Evolutionary conservation across 352 stramenopile species (phyloP), one percentile per base, ranked within the genome.

Genomic region (Phytopythium sindhum): DNA sequence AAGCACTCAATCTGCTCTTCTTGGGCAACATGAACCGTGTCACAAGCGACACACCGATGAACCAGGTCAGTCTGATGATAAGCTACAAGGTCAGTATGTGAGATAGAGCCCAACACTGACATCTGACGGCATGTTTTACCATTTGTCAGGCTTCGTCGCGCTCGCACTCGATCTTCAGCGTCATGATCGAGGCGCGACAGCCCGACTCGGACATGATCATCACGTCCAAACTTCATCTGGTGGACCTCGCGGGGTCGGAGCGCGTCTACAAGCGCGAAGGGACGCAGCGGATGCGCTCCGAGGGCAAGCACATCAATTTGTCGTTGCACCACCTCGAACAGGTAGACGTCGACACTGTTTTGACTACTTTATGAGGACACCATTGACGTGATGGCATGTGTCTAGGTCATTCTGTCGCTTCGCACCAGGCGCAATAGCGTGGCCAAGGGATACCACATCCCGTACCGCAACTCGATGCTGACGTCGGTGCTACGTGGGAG

Each of bases 381-480:
- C 15, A 41, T 29, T 63, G 51, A 65, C 21, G n/a, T 42, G 11
- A 60, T 17, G 55, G 12, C n/a, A 55, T 23, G 48, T 17, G 15
- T 17, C 48, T 31, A 97, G 85, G 95, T 98, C 29, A 99, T 99
- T 60, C 72, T 98, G 37, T 97, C 96, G 19, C 74, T 99, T 29
- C 83, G 97, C 39, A 86, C 93, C 70, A 77, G 81, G 53, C 67
- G 71, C 17, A 86, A 82, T 44, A 52, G 65, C 23, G 67, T 86
- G 15, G 64, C 75, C 5, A 87, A 73, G 31, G 67, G 65, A 2
- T 86, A 82, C 50, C 96, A 98, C 66, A 83, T 98, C 50, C 96
- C 96, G 8, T 99, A 99, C 68, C 84, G 96, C 35, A 98, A 99
- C 70, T 97, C 88, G 37, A 98, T 98, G 92, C 95, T 99, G 74